Evolutionary conservation across 768 basidiomycete genomes (phyloP), one percentile per base, ranked within the genome.

Genomic region (Rhizopogon sp.): DNA sequence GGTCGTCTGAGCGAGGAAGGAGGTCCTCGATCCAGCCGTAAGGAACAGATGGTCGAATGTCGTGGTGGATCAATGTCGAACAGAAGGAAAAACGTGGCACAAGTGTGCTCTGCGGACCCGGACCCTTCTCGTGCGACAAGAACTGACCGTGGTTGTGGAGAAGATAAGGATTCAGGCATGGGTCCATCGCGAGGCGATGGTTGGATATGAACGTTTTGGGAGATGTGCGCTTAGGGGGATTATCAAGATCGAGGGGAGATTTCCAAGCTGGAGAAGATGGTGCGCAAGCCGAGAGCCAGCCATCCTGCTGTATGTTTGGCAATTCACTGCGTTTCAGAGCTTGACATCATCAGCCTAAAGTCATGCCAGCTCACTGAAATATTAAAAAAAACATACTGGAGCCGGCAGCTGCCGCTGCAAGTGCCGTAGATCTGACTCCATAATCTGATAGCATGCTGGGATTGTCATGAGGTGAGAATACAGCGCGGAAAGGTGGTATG

Each of bases 41-140:
- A 0, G 76, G 73, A 1, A 72, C 72, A 1, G 80, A 75, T 3
- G 77, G 71, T 33, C 78, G 78, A 43, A 87, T 81, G 57, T 85
- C 79, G 49, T 79, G 77, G 55, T 85, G 82, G 7, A 85, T 52
- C 2, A 66, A 52, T 1, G 82, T 80, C 0, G 76, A 68, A 55
- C 77, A 82, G 44, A 75, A 74, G 5, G 79, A 76, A 59, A 87
- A 85, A 22, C 78, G 74, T 0, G 83, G 84, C 0, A 81, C 61
- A 58, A 83, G 62, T 1, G 60, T 65, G 1, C 17, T 45, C 52
- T 75, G 72, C 1, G 82, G 80, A 2, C 53, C 50, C 0, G 82
- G 82, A 1, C 83, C 84, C 4, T 46, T 52, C 10, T 73, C 65
- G 47, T 79, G 74, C 0, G 78, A 73, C 20, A 84, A 70, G 60